Base-by-base conservation (phyloP, 805 yeast genomes). In the Dipodascopsis uninucleata region DNA sequence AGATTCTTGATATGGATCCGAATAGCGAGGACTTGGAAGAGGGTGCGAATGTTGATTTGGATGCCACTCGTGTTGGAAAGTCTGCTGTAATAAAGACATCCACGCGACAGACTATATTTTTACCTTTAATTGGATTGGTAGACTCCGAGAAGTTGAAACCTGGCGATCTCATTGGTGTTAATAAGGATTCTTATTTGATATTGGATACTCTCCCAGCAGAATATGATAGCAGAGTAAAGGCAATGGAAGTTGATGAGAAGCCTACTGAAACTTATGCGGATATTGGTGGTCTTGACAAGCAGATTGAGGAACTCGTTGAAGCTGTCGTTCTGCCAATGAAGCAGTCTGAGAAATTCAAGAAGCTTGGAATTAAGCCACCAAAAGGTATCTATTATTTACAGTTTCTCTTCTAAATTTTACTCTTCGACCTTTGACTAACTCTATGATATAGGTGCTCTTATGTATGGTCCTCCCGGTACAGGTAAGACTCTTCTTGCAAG, bases 401-500 rank as follows among this genome's bases (percentile, higher is more conserved):
- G 6, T 6, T 36, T 14, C 6, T 10, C 14, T 10, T 9, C 6
- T 8, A 31, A 12, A 12, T 36, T n/a, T 36, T 36, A n/a, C 34
- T n/a, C 10, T 36, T 36, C 14, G 41, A 36, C 12, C 20, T 35
- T 9, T 17, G 10, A 32, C 10, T 18, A 18, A 14, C 12, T 10
- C 46, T 9, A 17, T 16, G 9, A 36, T 6, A 16, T 17, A 51
- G 59, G 59, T 65, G 97, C 96, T 3, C 74, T 93, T 42, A 87
- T 93, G 89, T 93, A 93, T 64, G 99, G 99, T 28, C 97, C 99
- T 6, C 99, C 99, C 42, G 99, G 99, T 66, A 93, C 98, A 1
- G 99, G 99, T 66, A 93, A 93, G 69, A 93, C 98, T 1, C 72
- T 93, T 50, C 74, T 93, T 56, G 99, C 99, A 7, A 81, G 96